Base-by-base conservation (phyloP, 805 yeast species). In the Pichia thaimueangensis region DNA sequence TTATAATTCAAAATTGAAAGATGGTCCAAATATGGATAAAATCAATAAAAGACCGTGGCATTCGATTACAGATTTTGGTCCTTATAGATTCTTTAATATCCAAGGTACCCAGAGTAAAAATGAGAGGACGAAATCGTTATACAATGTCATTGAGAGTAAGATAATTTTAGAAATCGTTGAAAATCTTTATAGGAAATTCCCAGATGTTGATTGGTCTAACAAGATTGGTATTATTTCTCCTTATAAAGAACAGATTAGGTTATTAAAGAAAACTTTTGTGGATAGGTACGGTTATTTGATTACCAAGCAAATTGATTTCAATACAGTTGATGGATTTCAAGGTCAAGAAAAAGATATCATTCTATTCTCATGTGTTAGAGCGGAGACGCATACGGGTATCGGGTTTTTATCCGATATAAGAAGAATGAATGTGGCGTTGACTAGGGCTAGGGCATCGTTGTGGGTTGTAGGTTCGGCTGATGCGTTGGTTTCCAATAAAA, bases 321-420 rank as follows among this genome's bases (percentile, higher is more conserved):
- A 89, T 57, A 87, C 99, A 0, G 88, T 93, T 47, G 99, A 93
- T 71, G 98, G 97, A 1, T 93, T 89, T 59, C 99, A 88, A 67
- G 97, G 96, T 49, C 97, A 93, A 62, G 99, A 93, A 58, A 93
- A 91, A 61, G 97, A 91, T 49, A 78, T 93, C 36, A 86, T 93
- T 48, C 76, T 93, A 37, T 82, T 93, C 70, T 88, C 97, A 0
- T 91, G 97, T 76, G 99, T 93, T 4, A 76, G 98, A 54, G 96
- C 97, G 0, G 82, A 79, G 37, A 68, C 74, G 12, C 74, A 71
- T 8, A 65, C 72, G 20, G 73, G 79, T 36, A 86, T 91, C 45
- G 98, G 97, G 15, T 93, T 93, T 64, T 71, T 93, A 59, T 81
- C 83, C 36, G 99, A 93, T 63, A 73, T 81, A 30, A 74, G 98